phyloP scores from a whole-genome alignment of 768 basidiomycete genomes.

The Russula compacta region DNA sequence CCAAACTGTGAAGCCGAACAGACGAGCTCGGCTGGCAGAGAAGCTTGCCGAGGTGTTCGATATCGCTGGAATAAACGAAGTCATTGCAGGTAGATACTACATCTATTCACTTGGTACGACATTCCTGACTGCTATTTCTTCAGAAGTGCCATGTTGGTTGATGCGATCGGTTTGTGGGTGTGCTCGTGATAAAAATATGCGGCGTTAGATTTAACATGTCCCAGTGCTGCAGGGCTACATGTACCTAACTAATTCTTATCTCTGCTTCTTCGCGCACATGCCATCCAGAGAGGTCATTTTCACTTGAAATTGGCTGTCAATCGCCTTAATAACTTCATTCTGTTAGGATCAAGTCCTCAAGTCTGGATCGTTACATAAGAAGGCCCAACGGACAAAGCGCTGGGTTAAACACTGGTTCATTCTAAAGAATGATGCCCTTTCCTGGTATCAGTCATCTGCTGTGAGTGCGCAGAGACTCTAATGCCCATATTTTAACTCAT shows the following conservation, averaged over 20 bases:
- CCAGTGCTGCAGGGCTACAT: constrained; percentile 94
- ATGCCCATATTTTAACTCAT: background rate
- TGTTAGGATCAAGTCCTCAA: constrained; percentile 86
- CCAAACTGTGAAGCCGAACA: constrained; percentile 59
- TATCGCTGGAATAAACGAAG: constrained; percentile 71
- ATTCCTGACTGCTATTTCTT: constrained; percentile 4
- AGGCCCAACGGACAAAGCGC: constrained; percentile 78
- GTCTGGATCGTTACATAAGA: constrained; percentile 84
- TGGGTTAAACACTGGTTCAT: constrained; percentile 97
- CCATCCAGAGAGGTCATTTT: constrained; percentile 69
- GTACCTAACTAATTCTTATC: constrained; percentile 86
- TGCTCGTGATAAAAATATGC: background rate
- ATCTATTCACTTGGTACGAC: constrained; percentile 5
- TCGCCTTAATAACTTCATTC: constrained; percentile 4
- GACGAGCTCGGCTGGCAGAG: constrained; percentile 69
- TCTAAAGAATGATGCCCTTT: constrained; percentile 89
- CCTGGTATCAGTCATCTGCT: constrained; percentile 93
- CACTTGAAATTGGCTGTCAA: background rate
- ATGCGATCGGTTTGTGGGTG: constrained; percentile 79
- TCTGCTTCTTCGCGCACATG: constrained; percentile 97
- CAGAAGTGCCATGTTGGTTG: constrained; percentile 93
- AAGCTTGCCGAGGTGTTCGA: constrained; percentile 88
- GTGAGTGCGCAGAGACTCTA: constrained; percentile 34
- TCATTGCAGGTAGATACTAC: constrained; percentile 57
- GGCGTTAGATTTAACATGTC: constrained; percentile 6